Evolutionary conservation across 1,139 yeast genomes (phyloP), one percentile per base, ranked within the genome.

Genomic region (Hansenula lynferdii): DNA sequence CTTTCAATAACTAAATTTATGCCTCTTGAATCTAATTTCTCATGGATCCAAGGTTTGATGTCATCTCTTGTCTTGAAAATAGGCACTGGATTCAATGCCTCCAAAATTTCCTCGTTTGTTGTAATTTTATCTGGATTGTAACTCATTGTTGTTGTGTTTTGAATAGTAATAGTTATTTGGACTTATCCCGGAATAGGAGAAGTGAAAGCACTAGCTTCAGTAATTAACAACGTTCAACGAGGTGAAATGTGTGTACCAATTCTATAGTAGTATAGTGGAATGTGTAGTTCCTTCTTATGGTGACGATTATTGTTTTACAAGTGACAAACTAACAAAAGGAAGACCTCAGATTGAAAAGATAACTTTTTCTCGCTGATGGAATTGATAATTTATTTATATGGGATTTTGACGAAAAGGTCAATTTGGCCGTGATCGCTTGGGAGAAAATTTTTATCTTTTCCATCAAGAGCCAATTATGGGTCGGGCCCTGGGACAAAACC

Each of bases 1-100:
- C 92, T 62, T 57, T 80, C 89, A 42, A 81, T 81, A 6, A 80
- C 89, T 15, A 82, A 65, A 40, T 69, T 67, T 28, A 82, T 74
- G 1, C 85, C 85, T 40, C 70, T 67, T 9, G 69, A 62, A 17
- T 65, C 61, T 34, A 72, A 61, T 39, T 64, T 63, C 28, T 69
- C 61, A 50, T 69, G 80, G 33, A 82, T 57, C 89, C 89, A 82
- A 2, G 87, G 85, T 56, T 82, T 82, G 49, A 82, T 78, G 24
- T 72, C 76, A 28, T 64, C 56, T 45, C 67, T 65, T 37, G 66
- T 64, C 28, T 58, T 54, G 45, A 73, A 74, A 35, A 59, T 51
- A 2, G 70, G 70, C 16, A 64, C 60, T 8, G 70, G 56, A 31
- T 40, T 36, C n/a, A 52, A 39, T 10, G 50, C 52, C 15, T 43